Evolutionary conservation across 306 rosid species (phyloP), one percentile per base, ranked within the genome.

Genomic region (Malus fusca): DNA sequence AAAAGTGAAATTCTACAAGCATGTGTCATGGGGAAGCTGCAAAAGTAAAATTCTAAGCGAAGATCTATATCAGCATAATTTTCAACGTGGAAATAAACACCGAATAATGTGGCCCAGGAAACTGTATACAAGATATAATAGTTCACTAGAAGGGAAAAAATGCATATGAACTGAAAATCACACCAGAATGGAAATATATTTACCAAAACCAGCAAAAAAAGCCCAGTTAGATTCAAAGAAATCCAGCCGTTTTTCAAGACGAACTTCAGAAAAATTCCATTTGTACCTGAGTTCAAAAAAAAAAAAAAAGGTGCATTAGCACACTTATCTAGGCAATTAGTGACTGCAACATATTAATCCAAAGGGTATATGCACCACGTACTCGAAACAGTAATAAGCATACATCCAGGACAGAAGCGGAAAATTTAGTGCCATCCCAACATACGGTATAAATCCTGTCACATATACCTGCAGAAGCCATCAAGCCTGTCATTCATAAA

Each of bases 331-430:
- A 66, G 62, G 52, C 71, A 64, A 73, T 77, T 53, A 35, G 56
- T 61, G 35, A 44, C 81, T 52, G 69, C 31, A 83, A 70, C 71
- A 28, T 74, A 68, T 59, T 37, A 78, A 77, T 63, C 43, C 82
- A 70, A 44, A 69, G 48, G 60, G 30, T 40, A 59, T 21, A 79
- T 22, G 75, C 66, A 68, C 62, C 84, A 88, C 97, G 46, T 94
- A 94, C 98, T 94, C 98, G 73, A 94, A 94, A 84, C 96, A 87
- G 84, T 90, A 94, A 78, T 94, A 94, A 82, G 98, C 98, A 80
- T 95, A 95, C 89, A 95, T 88, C 98, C 98, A 92, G 77, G 97
- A 90, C 52, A 92, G 93, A 80, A 92, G 95, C 52, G 92, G 63
- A 75, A 92, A 88, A 64, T 90, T 95, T 66, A 95, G 81, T 77